Evolutionary conservation across 306 rosid genomes (phyloP).

Genomic region (Cucurbita pepo): DNA sequence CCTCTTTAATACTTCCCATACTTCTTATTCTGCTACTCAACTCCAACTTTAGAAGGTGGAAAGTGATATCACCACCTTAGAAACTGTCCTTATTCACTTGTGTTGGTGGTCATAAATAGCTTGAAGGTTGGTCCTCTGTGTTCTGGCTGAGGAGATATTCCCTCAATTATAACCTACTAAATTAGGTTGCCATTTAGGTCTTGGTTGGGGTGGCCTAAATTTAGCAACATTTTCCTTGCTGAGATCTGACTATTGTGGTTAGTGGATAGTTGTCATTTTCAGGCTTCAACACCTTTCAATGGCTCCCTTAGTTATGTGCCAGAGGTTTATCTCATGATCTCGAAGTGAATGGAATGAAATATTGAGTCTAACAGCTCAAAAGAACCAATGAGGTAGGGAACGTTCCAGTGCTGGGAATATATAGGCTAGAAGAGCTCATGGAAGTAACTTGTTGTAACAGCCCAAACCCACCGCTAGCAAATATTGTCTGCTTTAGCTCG

Average conservation of each 20-base stretch:
- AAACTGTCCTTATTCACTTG: neutral
- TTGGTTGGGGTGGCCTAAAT: neutral
- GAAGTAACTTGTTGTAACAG: no score
- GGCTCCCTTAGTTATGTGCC: neutral
- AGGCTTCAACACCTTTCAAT: neutral
- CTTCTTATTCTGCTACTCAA: neutral
- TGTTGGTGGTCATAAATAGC: neutral
- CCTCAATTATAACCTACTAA: neutral
- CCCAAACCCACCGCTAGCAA: no score
- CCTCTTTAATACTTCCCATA: neutral
- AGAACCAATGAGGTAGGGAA: neutral
- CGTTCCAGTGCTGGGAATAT: neutral
- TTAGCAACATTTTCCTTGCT: neutral
- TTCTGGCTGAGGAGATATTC: neutral
- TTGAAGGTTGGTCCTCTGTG: neutral
- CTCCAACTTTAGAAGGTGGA: neutral
- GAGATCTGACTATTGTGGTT: neutral
- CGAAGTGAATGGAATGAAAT: neutral
- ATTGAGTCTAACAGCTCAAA: neutral
- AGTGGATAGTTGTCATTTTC: neutral
- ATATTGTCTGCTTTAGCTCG: no score
- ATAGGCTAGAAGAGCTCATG: neutral
- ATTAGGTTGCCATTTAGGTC: neutral
- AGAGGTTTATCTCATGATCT: neutral
- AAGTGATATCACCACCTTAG: neutral